These are phyloP conservation scores for Alternaria sp. DNA, from an alignment of 2,329 filamentous ascomycete genomes.

Conservation along the genomic window DNA sequence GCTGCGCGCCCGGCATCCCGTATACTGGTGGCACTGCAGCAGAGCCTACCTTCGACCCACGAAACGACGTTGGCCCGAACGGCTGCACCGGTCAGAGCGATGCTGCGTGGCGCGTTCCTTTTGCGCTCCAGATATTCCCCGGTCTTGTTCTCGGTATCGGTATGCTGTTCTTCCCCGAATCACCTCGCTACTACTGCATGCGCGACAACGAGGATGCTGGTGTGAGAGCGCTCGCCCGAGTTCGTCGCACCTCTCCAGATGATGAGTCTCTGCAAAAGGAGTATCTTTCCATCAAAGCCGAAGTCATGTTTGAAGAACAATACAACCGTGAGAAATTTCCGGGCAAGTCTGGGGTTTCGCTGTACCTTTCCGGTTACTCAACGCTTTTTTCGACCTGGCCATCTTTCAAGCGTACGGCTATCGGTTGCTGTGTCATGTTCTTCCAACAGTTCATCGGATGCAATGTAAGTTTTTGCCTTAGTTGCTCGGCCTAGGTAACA, in stretches of 20 bases:
- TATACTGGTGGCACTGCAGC: conserved; percentile 53
- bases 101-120: conserved; percentile 67
- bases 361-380: conserved; percentile 63
- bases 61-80: conserved; percentile 23
- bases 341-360: conserved; percentile 52
- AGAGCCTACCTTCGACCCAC: conserved; percentile 48
- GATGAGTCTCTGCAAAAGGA: conserved; percentile 65
- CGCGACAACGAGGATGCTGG: conserved; percentile 54
- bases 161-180: conserved; percentile 46
- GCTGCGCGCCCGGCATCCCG: conserved; percentile 57
- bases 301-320: conserved; percentile 64
- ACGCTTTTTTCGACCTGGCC: conserved; percentile 55
- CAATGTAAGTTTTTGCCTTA: no score
- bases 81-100: conserved; percentile 46
- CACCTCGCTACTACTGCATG: conserved; percentile 36
- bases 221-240: conserved; percentile 53
- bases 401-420: conserved; percentile 49
- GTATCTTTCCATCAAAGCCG: conserved; percentile 59
- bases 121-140: conserved; percentile 79
- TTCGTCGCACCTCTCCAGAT: conserved; percentile 53
- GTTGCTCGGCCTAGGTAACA: no score
- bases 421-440: conserved; percentile 46
- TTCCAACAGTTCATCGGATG: conserved; percentile 72
- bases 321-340: conserved; percentile 43
- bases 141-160: conserved; percentile 75